These are phyloP conservation scores for Mycena rebaudengoi DNA, from an alignment of 768 basidiomycete species.

Conservation along the genomic window DNA sequence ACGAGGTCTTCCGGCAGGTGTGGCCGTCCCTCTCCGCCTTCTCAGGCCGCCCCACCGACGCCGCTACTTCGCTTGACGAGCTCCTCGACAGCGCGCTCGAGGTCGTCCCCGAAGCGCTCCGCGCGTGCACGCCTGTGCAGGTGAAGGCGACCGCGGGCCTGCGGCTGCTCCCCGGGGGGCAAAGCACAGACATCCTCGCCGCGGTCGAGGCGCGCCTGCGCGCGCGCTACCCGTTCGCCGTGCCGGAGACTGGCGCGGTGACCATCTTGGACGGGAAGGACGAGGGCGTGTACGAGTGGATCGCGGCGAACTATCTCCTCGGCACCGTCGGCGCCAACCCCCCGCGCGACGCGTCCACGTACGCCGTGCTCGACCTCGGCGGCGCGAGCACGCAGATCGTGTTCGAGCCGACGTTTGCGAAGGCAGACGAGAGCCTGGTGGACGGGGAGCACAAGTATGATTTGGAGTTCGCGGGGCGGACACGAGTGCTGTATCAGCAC, in stretches of 20 bases:
- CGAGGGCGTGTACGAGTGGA: conserved; percentile 99
- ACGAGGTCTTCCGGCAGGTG: conserved; percentile 89
- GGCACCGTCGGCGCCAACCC: conserved; percentile 70
- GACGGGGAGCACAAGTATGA: conserved; percentile 95
- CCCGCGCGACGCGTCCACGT: conserved; percentile 58
- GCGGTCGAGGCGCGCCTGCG: conserved; percentile 74
- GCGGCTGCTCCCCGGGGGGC: conserved; percentile 67
- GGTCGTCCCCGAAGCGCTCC: conserved; percentile 74
- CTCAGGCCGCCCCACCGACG: conserved; percentile 64
- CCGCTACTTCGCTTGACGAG: conserved; percentile 80
- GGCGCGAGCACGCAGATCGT: conserved; percentile 98
- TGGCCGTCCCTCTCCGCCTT: conserved; percentile 82
- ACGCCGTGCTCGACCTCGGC: conserved; percentile 95
- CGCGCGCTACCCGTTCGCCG: conserved; percentile 49
- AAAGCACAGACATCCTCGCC: conserved; percentile 76
- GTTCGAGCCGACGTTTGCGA: conserved; percentile 90
- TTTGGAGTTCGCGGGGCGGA: conserved; percentile 75
- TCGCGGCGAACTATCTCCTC: conserved; percentile 94
- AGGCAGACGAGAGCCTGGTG: conserved; percentile 57
- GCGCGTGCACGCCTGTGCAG: conserved; percentile 84
- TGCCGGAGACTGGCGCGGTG: conserved; percentile 78
- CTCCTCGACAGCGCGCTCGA: conserved; percentile 83
- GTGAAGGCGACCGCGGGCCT: conserved; percentile 94
- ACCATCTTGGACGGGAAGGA: conserved; percentile 95
- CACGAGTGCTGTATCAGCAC: conserved; percentile 90